phyloP scores from a whole-genome alignment of 2,329 filamentous ascomycete genomes.

The Hawksworthiomyces lignivorus region DNA sequence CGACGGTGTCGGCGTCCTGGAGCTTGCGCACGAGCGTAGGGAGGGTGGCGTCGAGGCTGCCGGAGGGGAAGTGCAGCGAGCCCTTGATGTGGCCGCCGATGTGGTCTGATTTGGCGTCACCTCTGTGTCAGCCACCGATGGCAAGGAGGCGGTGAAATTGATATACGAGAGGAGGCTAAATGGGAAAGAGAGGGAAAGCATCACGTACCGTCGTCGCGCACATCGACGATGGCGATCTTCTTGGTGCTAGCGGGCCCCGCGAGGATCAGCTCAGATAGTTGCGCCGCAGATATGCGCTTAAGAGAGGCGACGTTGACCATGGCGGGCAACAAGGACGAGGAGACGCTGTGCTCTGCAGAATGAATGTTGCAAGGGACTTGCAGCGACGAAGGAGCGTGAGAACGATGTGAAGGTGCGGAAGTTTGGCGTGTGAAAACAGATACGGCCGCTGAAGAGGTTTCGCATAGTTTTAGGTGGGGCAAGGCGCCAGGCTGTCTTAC shows the following conservation, averaged over 20 bases:
- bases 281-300: constrained; percentile 58
- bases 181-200: background rate
- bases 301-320: constrained; percentile 55
- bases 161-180: background rate
- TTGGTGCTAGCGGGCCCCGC: constrained; percentile 34
- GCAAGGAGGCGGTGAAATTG: background rate
- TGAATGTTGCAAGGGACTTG: no score
- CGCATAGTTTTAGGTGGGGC: no score
- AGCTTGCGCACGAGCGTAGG: constrained; percentile 77
- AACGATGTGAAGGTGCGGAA: no score
- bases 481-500: no score
- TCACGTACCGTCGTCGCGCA: constrained; percentile 67
- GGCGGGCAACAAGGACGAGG: no score
- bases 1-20: constrained; percentile 68
- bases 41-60: constrained; percentile 64
- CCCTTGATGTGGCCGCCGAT: constrained; percentile 82
- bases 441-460: no score
- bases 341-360: no score
- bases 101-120: no score
- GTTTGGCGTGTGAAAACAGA: no score
- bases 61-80: constrained; percentile 67
- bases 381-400: no score
- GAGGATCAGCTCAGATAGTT: constrained; percentile 59
- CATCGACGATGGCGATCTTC: constrained; percentile 71
- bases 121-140: background rate